Evolutionary conservation across 352 stramenopile species (phyloP).

Genomic region (Phytophthora europaea): DNA sequence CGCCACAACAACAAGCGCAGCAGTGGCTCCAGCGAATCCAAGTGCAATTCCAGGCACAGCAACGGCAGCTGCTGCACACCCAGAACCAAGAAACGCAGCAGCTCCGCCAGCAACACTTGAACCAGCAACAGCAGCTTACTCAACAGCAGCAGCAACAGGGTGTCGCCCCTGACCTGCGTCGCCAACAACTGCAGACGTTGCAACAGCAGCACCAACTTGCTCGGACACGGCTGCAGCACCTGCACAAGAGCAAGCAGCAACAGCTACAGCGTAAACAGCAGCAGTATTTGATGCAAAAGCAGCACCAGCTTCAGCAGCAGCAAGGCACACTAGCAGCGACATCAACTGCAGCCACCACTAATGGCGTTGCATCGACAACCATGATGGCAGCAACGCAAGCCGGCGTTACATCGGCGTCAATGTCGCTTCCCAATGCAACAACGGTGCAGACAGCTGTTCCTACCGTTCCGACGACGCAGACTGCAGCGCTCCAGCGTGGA

Average conservation of each 20-base stretch:
- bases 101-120: constrained; percentile 78
- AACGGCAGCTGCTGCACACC: constrained; percentile 73
- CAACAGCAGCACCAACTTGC: constrained; percentile 83
- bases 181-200: constrained; percentile 78
- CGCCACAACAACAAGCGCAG: constrained; percentile 77
- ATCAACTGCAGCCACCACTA: constrained; percentile 32
- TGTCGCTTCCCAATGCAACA: constrained; percentile 52
- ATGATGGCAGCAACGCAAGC: constrained; percentile 49
- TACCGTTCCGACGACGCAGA: constrained; percentile 41
- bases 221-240: constrained; percentile 68
- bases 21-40: constrained; percentile 87
- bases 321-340: constrained; percentile 43
- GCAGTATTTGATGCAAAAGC: constrained; percentile 82
- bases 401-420: constrained; percentile 35
- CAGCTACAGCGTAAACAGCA: constrained; percentile 87
- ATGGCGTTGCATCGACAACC: constrained; percentile 24
- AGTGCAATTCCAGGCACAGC: constrained; percentile 84
- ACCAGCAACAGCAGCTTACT: constrained; percentile 79
- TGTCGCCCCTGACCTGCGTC: constrained; percentile 63
- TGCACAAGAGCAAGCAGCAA: constrained; percentile 86
- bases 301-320: constrained; percentile 78
- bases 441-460: constrained; percentile 50
- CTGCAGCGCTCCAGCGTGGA: constrained; percentile 39
- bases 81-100: constrained; percentile 86
- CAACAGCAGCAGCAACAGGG: constrained; percentile 79